Base-by-base conservation (phyloP, 2,329 filamentous ascomycete genomes). In the Xylaria sp. region DNA sequence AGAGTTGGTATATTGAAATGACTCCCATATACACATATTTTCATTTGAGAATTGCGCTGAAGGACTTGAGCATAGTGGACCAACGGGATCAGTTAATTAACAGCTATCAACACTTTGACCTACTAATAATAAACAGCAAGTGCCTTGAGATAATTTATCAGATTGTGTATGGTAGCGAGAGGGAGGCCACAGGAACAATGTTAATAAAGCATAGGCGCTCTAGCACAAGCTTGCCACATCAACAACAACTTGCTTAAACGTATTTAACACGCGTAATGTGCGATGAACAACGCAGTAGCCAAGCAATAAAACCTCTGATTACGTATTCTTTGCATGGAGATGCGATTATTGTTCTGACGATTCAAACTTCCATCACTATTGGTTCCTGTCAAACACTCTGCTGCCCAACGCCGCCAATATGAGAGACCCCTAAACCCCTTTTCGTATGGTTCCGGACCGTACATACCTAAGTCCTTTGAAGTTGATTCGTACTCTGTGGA, bases 401-500 rank as follows among this genome's bases (percentile, higher is more conserved):
- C 31, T 33, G 17, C 28, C 48, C 49, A 38, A 59, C 40, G 36
- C 42, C 61, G 23, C n/a, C 28, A 48, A n/a, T 20, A 26, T 58
- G 38, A 61, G 57, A 64, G 4, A 33, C 33, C 38, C 33, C 6
- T 15, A 26, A 36, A 2, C 44, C 53, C 42, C 13, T 63, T 59
- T 38, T 23, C 6, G 33, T 33, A 59, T 58, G 17, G 31, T 48
- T 26, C 40, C 13, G 31, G 26, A 23, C 36, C 38, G 4, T 36
- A 59, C 13, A 49, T 7, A 40, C 38, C 26, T 6, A 54, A 57
- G 23, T 58, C 67, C 65, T 58, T 66, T 71, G 74, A 75, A 74
- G 73, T 75, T 75, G 74, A 75, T 74, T 75, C 73, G 72, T 74
- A 28, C 31, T 65, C 59, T 56, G 26, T 57, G 28, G 53, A 57